These are phyloP conservation scores for Boletus bicolor DNA, from an alignment of 768 basidiomycete species.

Conservation along the genomic window DNA sequence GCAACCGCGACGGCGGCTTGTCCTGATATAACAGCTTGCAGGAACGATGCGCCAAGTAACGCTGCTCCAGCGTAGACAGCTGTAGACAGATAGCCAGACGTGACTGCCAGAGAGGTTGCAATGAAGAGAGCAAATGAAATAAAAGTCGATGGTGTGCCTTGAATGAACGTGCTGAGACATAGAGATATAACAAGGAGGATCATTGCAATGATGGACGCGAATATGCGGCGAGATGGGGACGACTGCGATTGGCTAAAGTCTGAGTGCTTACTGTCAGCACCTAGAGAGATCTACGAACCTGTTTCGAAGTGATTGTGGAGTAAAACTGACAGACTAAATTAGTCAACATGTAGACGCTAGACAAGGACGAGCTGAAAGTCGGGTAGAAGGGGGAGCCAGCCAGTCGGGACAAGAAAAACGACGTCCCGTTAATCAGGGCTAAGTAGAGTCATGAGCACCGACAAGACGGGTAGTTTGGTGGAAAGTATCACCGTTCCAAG, in stretches of 20 bases:
- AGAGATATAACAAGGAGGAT: conserved; percentile 55
- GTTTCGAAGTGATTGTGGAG: conserved; percentile 66
- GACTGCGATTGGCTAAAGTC: conserved; percentile 38
- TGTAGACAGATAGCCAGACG: conserved; percentile 74
- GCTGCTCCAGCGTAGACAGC: conserved; percentile 79
- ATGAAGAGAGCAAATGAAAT: conserved; percentile 63
- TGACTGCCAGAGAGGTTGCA: conserved; percentile 54
- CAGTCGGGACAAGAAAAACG: conserved; percentile 75
- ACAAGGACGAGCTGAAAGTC: conserved; percentile 65
- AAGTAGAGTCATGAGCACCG: conserved; percentile 1
- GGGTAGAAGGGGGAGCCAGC: conserved; percentile 52
- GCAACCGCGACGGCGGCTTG: conserved; percentile 84
- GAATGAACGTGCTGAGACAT: conserved; percentile 63
- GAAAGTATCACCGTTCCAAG: conserved; percentile 78
- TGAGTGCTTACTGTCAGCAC: conserved; percentile 2
- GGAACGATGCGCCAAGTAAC: conserved; percentile 67
- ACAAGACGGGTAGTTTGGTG: neutral
- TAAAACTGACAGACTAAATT: conserved; percentile 72
- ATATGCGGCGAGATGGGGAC: conserved; percentile 57
- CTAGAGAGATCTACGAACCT: conserved; percentile 40
- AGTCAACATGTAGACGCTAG: conserved; percentile 57
- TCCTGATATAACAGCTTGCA: conserved; percentile 78
- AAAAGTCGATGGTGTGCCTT: conserved; percentile 51
- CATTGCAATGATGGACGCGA: conserved; percentile 48
- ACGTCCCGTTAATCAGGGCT: conserved; percentile 86